Evolutionary conservation across 306 rosid species (phyloP).

Genomic region (Quercus cerris): DNA sequence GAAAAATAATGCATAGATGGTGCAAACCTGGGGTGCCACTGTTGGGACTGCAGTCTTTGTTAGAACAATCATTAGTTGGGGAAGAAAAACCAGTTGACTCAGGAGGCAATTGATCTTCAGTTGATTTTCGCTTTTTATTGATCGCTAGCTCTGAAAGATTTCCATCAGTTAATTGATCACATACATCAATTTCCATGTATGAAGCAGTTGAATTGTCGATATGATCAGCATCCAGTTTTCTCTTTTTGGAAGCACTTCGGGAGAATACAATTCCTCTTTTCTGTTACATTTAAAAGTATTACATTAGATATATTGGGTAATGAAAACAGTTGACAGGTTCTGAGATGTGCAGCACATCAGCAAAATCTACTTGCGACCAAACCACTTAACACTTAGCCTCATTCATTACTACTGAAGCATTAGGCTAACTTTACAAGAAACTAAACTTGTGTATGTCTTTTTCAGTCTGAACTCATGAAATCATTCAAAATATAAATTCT

Average conservation of each 20-base stretch:
- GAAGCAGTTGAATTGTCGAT: slow-evolving; percentile 16
- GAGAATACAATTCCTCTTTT: slow-evolving; percentile 52
- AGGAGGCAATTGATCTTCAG: slow-evolving; percentile 14
- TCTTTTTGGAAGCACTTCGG: slow-evolving; percentile 49
- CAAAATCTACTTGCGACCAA: not conserved
- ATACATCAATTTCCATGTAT: slow-evolving; percentile 15
- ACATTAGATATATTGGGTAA: not conserved
- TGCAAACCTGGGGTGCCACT: slow-evolving; percentile 51
- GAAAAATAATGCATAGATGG: slow-evolving; percentile 12
- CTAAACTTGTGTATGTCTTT: not conserved
- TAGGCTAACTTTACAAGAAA: not conserved
- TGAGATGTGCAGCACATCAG: slow-evolving; percentile 3
- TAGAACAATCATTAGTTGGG: slow-evolving; percentile 19
- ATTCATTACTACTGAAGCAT: not conserved
- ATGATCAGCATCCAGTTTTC: slow-evolving; percentile 37
- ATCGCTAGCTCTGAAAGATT: slow-evolving; percentile 8
- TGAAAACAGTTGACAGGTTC: not conserved
- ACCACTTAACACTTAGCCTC: not conserved
- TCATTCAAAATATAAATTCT: not conserved
- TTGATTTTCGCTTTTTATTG: slow-evolving; percentile 32
- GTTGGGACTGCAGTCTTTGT: slow-evolving; percentile 23
- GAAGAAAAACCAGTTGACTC: slow-evolving; percentile 9
- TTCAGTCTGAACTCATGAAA: not conserved
- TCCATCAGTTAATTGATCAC: slow-evolving; percentile 15
- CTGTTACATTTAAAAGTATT: slow-evolving; percentile 38